phyloP scores from a whole-genome alignment of 768 basidiomycete species.

The Tylopilus sp. region DNA sequence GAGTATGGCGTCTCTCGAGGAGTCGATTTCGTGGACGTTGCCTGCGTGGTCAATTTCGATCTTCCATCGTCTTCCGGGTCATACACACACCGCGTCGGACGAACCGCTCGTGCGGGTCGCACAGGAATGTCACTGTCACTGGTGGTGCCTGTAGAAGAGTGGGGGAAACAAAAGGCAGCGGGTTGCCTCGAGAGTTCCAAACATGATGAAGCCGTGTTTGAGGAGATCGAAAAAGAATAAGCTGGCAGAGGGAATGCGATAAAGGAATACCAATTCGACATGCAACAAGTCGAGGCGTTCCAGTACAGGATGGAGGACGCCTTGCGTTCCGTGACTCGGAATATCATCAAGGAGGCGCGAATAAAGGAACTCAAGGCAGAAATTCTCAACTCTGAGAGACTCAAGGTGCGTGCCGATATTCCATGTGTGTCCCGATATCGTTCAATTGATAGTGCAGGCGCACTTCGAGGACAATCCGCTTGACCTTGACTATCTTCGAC shows the following conservation, averaged over 20 bases:
- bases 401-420: constrained; percentile 62
- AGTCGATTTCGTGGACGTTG: constrained; percentile 94
- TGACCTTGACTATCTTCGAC: constrained; percentile 87
- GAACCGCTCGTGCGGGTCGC: constrained; percentile 94
- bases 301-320: constrained; percentile 98
- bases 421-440: not conserved
- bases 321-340: constrained; percentile 80
- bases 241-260: constrained; percentile 51
- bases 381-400: constrained; percentile 91
- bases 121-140: constrained; percentile 91
- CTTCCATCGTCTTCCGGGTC: constrained; percentile 83
- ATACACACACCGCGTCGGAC: constrained; percentile 94
- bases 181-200: constrained; percentile 65
- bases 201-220: constrained; percentile 63
- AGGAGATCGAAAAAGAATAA: constrained; percentile 74
- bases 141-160: constrained; percentile 65
- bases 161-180: constrained; percentile 74
- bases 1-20: constrained; percentile 96
- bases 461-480: constrained; percentile 97
- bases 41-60: constrained; percentile 98
- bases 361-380: constrained; percentile 93
- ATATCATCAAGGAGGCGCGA: constrained; percentile 84
- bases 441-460: constrained; percentile 54
- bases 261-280: constrained; percentile 92
- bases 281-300: constrained; percentile 96